Conservation (phyloP, 1,139 yeast genomes). For the Casaregolazyma lundiana region DNA sequence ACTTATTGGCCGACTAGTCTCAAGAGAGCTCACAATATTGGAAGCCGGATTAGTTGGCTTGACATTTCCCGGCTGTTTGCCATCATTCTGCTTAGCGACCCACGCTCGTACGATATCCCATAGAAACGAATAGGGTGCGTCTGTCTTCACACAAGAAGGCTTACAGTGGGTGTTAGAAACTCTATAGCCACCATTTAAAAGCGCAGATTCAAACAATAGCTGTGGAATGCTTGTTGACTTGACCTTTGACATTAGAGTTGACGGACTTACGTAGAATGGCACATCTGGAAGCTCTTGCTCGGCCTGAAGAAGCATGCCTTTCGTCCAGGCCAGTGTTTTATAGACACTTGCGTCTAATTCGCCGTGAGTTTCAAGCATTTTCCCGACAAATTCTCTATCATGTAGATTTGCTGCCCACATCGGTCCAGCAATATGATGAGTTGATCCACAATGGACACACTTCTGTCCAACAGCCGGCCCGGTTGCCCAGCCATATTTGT, state of each 20-base stretch:
- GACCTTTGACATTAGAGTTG: conserved; percentile 66
- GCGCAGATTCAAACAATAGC: conserved; percentile 64
- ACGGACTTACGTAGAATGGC: conserved; percentile 81
- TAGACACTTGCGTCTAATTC: conserved; percentile 50
- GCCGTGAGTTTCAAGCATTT: conserved; percentile 53
- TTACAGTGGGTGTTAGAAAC: conserved; percentile 87
- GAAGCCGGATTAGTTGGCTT: conserved; percentile 60
- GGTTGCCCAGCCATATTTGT: conserved; percentile 52
- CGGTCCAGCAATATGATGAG: conserved; percentile 85
- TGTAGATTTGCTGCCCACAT: conserved; percentile 90
- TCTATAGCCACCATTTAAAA: conserved; percentile 72
- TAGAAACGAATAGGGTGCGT: conserved; percentile 78
- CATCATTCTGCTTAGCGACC: conserved; percentile 43
- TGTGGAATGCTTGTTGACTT: conserved; percentile 83
- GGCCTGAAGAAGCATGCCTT: conserved; percentile 90
- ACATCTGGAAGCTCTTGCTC: conserved; percentile 54
- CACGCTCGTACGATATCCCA: conserved; percentile 71
- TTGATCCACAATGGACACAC: conserved; percentile 68
- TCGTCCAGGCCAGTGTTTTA: conserved; percentile 76
- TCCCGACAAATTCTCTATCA: conserved; percentile 57
- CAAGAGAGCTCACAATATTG: conserved; percentile 46
- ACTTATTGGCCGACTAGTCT: conserved; percentile 31
- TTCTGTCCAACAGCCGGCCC: conserved; percentile 52
- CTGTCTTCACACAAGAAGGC: conserved; percentile 79
- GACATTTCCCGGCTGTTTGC: conserved; percentile 34